Percentiles rank a stretch among this genome's conserved stretches.
Conservation (phyloP, 1,284 basidiomycete species). For the Puccinia sorghi region DNA sequence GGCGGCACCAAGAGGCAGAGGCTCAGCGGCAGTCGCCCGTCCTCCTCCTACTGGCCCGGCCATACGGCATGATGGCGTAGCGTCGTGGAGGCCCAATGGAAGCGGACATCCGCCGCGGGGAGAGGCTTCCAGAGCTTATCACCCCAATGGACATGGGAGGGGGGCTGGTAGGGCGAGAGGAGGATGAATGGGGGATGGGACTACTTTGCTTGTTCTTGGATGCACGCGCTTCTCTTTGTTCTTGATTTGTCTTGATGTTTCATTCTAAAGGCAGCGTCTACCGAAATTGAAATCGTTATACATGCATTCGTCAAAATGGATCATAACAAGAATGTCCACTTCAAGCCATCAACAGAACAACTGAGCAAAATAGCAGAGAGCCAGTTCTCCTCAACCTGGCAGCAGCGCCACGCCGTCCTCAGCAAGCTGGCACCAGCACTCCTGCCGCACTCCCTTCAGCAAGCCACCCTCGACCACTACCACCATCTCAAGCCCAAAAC, state of each 20-base stretch:
- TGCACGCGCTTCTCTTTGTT: too few species aligned
- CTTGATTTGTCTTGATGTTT: too few species aligned
- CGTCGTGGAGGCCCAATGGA: not conserved
- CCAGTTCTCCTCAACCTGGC: not conserved
- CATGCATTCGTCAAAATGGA: too few species aligned
- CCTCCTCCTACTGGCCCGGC: not conserved
- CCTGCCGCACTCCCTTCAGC: not conserved
- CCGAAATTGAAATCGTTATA: too few species aligned
- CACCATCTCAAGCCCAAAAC: not conserved
- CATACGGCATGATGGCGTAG: not conserved
- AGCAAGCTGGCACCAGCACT: not conserved
- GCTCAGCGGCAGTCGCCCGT: not conserved
- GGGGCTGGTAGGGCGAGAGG: not conserved
- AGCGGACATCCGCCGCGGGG: not conserved
- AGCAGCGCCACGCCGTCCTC: not conserved
- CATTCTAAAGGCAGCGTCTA: too few species aligned
- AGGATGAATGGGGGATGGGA: not conserved
- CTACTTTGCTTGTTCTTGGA: too few species aligned
- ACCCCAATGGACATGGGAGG: not conserved
- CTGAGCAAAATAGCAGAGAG: not conserved
- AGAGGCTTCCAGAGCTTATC: too few species aligned
- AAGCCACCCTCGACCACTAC: not conserved
- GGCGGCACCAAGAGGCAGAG: not conserved
- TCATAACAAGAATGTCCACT: not conserved
- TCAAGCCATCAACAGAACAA: slow-evolving; percentile 3